phyloP scores from a whole-genome alignment of 208 protist genomes.

The Leptomonas pyrrhocoris region DNA sequence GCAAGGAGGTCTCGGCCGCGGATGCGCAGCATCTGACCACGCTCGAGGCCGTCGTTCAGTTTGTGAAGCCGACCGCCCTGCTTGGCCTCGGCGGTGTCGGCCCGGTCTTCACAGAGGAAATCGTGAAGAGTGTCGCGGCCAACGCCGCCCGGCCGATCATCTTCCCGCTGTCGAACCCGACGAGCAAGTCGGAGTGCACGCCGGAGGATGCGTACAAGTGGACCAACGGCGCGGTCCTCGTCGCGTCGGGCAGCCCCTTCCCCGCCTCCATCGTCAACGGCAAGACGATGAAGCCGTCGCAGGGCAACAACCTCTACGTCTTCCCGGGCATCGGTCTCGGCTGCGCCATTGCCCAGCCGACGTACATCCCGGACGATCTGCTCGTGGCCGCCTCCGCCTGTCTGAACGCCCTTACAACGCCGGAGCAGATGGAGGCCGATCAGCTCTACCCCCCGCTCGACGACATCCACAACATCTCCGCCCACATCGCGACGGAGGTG shows the following conservation, averaged over 20 bases:
- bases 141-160: conserved; percentile 93
- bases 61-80: conserved; percentile 95
- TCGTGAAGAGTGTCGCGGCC: conserved; percentile 80
- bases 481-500: conserved; percentile 71
- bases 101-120: conserved; percentile 94
- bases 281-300: conserved; percentile 81
- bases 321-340: conserved; percentile 96
- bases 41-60: conserved; percentile 72
- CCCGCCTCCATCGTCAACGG: conserved; percentile 85
- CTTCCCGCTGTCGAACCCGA: conserved; percentile 96
- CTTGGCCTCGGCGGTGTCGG: conserved; percentile 94
- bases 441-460: conserved; percentile 74
- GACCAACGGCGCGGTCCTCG: conserved; percentile 93
- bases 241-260: conserved; percentile 97
- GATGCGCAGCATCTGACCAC: conserved; percentile 60
- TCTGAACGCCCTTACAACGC: conserved; percentile 65
- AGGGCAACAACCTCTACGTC: conserved; percentile 98
- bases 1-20: conserved; percentile 78
- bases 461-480: conserved; percentile 80
- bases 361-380: conserved; percentile 88
- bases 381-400: conserved; percentile 83
- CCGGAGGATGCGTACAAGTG: conserved; percentile 93
- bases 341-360: conserved; percentile 64
- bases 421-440: conserved; percentile 48
- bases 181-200: conserved; percentile 90